Percentiles rank a stretch among this genome's conserved stretches.
phyloP scores from a whole-genome alignment of 768 basidiomycete species.

The Filobasidium wieringae region DNA sequence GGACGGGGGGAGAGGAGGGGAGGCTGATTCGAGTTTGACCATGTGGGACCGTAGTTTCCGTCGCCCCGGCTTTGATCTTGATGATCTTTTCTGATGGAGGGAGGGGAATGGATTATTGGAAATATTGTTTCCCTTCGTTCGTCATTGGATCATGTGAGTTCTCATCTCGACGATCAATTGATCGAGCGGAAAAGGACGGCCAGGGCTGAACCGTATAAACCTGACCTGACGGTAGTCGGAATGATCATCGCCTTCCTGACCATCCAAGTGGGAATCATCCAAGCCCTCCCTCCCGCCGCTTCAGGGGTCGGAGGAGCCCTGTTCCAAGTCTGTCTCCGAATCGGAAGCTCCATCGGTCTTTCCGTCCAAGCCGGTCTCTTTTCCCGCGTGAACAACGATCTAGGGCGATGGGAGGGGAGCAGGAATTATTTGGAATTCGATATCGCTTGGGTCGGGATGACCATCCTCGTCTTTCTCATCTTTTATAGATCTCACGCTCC shows the following conservation, averaged over 20 bases:
- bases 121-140: slow-evolving; percentile 26
- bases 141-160: slow-evolving; percentile 17
- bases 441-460: slow-evolving; percentile 8
- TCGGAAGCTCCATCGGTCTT: slow-evolving; percentile 25
- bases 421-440: slow-evolving; percentile 26
- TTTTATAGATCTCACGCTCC: slow-evolving; percentile 5
- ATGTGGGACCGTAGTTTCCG: background rate
- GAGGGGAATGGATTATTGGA: slow-evolving; percentile 32
- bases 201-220: too few species aligned
- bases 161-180: slow-evolving; percentile 16
- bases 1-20: background rate
- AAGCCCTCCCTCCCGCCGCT: slow-evolving; percentile 29
- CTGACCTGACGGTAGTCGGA: too few species aligned
- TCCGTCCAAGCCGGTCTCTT: slow-evolving; percentile 32
- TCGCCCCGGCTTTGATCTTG: slow-evolving; percentile 17
- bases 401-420: slow-evolving; percentile 24
- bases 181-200: background rate
- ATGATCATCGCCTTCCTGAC: background rate
- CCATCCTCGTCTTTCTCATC: slow-evolving; percentile 5
- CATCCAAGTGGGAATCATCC: slow-evolving; percentile 22
- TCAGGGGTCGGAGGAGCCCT: slow-evolving; percentile 29
- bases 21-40: background rate
- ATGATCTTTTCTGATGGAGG: slow-evolving; percentile 30
- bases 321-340: slow-evolving; percentile 22
- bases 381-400: slow-evolving; percentile 17